These are phyloP conservation scores for Chlamydomonas incerta DNA, from an alignment of 139 green algal genomes.

Conservation along the genomic window DNA sequence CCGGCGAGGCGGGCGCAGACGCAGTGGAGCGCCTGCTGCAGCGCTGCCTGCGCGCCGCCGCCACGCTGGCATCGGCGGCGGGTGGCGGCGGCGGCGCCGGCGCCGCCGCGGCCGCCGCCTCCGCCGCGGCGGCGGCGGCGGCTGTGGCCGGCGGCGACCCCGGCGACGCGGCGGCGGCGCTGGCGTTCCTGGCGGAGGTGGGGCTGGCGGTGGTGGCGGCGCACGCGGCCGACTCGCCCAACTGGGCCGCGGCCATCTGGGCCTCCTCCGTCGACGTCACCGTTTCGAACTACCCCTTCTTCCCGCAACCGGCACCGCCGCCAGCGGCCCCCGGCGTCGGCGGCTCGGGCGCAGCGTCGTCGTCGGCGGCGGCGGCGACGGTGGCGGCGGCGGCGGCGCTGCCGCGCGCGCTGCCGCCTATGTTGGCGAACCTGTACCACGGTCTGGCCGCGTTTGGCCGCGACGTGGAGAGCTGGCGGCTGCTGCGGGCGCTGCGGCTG, in stretches of 20 bases:
- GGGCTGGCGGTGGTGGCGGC: neutral
- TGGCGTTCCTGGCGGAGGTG: conserved; percentile 32
- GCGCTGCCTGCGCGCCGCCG: conserved; percentile 1
- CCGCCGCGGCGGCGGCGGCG: neutral
- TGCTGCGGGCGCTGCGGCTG: conserved; percentile 2
- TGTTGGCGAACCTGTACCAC: conserved; percentile 32
- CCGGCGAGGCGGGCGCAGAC: neutral
- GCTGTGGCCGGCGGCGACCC: neutral
- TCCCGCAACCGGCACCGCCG: neutral
- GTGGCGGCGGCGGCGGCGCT: neutral
- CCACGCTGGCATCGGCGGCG: neutral
- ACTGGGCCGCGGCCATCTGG: conserved; percentile 12
- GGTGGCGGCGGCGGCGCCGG: neutral
- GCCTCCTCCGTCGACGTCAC: too few relatives aligned
- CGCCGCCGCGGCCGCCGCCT: neutral
- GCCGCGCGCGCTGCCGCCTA: neutral
- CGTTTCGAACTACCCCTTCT: too few relatives aligned
- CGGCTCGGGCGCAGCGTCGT: too few relatives aligned
- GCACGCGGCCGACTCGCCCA: neutral
- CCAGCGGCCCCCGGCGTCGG: too few relatives aligned
- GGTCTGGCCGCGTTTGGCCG: conserved; percentile 6
- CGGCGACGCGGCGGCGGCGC: neutral
- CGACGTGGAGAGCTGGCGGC: conserved; percentile 6
- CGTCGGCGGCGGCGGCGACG: too few relatives aligned
- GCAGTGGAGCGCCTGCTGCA: conserved; percentile 13